These are phyloP conservation scores for Citeromyces nyonsensis DNA, from an alignment of 805 yeast genomes.

Conservation along the genomic window DNA sequence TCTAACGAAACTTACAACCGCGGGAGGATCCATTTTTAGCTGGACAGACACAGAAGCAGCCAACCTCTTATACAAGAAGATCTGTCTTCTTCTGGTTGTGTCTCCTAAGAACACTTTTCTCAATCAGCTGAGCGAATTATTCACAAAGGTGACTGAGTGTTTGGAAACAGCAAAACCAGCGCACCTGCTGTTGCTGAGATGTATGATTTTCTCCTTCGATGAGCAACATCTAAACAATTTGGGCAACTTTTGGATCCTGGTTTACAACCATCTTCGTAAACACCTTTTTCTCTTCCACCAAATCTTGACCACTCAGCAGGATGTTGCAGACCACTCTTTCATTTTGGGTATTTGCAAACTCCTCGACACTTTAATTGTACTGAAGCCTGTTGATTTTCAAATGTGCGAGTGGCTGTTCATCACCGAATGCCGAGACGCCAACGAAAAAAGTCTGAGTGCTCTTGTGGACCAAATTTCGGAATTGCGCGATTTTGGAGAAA, in stretches of 20 bases:
- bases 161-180: conserved; percentile 1
- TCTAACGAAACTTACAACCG: conserved; percentile 18
- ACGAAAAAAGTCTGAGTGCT: no score
- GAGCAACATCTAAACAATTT: no score
- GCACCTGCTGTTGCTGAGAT: conserved; percentile 4
- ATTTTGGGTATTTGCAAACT: conserved; percentile 57
- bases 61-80: conserved; percentile 33
- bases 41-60: conserved; percentile 18
- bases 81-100: conserved; percentile 47
- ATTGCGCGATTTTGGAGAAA: no score
- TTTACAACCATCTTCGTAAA: no score
- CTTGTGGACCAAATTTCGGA: no score
- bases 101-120: conserved; percentile 47
- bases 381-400: conserved; percentile 67
- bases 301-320: no score
- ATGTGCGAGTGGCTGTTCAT: conserved; percentile 77
- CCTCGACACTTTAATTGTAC: conserved; percentile 54
- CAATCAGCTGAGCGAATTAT: conserved; percentile 23
- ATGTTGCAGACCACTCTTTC: conserved; percentile 5
- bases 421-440: not conserved
- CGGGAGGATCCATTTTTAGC: conserved; percentile 8
- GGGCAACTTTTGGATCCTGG: no score
- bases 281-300: no score
- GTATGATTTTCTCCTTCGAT: no score
- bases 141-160: no score